These are phyloP conservation scores for Clonostachys rosea DNA, from an alignment of 2,329 filamentous ascomycete species.

Conservation along the genomic window DNA sequence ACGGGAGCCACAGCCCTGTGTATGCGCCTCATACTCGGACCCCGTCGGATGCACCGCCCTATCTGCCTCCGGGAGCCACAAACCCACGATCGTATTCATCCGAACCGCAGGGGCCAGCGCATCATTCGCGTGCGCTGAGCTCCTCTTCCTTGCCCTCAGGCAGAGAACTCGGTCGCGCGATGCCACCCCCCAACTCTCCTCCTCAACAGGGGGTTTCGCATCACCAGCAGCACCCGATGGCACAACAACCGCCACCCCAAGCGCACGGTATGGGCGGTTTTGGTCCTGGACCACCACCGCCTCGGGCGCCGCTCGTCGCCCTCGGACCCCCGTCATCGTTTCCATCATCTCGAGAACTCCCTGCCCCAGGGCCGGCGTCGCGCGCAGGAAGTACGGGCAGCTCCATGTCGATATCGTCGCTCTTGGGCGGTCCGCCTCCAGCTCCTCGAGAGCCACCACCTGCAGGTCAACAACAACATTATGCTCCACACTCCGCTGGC, in stretches of 20 bases:
- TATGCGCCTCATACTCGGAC: too few species aligned
- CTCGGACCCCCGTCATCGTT: conserved; percentile 39
- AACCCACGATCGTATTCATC: background rate
- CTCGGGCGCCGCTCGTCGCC: conserved; percentile 34
- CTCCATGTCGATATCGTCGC: conserved; percentile 58
- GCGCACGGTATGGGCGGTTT: conserved; percentile 29
- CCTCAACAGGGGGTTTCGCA: conserved; percentile 26
- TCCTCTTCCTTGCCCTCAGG: conserved; percentile 36
- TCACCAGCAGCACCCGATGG: conserved; percentile 19
- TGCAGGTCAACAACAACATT: conserved; percentile 20
- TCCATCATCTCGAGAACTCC: conserved; percentile 42
- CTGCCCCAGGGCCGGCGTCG: conserved; percentile 43
- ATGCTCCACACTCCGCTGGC: conserved; percentile 31
- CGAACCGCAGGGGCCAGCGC: conserved; percentile 6
- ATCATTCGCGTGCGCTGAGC: conserved; percentile 14
- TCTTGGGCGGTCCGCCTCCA: conserved; percentile 48
- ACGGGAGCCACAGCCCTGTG: too few species aligned
- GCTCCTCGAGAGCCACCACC: conserved; percentile 30
- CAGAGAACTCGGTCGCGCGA: conserved; percentile 25
- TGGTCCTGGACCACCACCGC: conserved; percentile 38
- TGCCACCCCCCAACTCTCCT: conserved; percentile 42
- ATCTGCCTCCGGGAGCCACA: too few species aligned
- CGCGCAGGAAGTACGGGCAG: conserved; percentile 41
- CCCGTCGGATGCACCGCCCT: too few species aligned
- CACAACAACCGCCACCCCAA: conserved; percentile 17